A percentile compares a stretch with the other conserved stretches of the same genome.
Evolutionary conservation across 2,329 filamentous ascomycete species (phyloP).

Genomic region (Fusarium xyrophilum): DNA sequence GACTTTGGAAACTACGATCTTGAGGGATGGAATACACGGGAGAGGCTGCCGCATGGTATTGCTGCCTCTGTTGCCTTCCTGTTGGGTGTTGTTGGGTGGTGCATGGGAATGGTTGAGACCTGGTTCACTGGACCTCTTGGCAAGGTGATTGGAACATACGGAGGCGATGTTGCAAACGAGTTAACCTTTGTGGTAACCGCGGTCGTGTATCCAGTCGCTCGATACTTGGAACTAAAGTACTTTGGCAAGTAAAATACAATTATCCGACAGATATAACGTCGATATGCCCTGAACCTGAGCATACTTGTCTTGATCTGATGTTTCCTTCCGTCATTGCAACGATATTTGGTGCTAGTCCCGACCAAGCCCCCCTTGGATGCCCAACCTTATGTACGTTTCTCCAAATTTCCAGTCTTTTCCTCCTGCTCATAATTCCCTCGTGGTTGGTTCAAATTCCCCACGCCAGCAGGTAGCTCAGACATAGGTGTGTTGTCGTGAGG

Average conservation of each 20-base stretch:
- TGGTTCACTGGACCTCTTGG: constrained; percentile 9
- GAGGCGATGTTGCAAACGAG: constrained; percentile 5
- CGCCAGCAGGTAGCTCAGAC: not conserved
- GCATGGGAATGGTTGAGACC: constrained; percentile 5
- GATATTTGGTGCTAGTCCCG: not conserved
- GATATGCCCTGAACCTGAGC: not conserved
- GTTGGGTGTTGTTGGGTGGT: constrained; percentile 8
- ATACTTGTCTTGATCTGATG: no score
- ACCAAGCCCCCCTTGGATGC: not conserved
- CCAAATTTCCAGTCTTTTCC: not conserved
- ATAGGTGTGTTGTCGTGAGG: not conserved
- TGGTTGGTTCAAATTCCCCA: no score
- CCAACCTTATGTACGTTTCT: rapidly evolving
- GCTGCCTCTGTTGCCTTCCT: constrained; percentile 1
- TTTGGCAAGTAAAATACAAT: not conserved
- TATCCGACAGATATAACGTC: rapidly evolving
- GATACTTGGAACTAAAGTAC: not conserved
- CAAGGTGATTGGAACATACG: not conserved
- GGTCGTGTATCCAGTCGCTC: not conserved
- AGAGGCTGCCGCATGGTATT: constrained; percentile 1
- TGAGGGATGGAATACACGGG: not conserved
- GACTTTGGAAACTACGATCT: constrained; percentile 5
- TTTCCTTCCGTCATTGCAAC: no score
- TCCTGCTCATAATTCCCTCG: rapidly evolving
- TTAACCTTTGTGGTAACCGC: constrained; percentile 6